These are phyloP conservation scores for Pestalotiopsis sp. DNA, from an alignment of 2,329 filamentous ascomycete genomes.

Conservation along the genomic window DNA sequence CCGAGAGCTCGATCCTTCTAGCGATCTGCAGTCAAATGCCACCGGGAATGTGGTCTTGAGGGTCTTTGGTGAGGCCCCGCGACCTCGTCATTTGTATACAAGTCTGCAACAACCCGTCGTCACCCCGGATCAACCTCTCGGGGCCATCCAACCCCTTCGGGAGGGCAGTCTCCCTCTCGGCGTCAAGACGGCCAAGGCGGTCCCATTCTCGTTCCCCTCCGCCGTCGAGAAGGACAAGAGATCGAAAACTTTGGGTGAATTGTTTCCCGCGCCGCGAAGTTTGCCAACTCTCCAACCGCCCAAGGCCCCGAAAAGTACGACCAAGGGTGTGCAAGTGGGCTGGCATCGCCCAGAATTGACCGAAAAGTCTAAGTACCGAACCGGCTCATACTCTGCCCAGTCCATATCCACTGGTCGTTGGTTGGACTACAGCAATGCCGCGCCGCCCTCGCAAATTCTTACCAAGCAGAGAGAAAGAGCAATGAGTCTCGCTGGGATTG, in stretches of 20 bases:
- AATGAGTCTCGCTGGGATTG: conserved; percentile 63
- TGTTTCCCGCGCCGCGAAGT: conserved; percentile 70
- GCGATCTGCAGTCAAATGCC: conserved; percentile 39
- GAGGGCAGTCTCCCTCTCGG: conserved; percentile 74
- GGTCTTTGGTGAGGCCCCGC: conserved; percentile 73
- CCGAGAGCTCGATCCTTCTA: conserved; percentile 39
- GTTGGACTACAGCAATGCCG: conserved; percentile 69
- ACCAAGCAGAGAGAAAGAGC: conserved; percentile 73
- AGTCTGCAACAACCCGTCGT: conserved; percentile 67
- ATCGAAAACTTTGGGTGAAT: conserved; percentile 68
- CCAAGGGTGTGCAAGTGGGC: conserved; percentile 61
- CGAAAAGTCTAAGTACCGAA: conserved; percentile 56
- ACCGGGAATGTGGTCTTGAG: conserved; percentile 68
- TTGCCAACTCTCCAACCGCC: conserved; percentile 70
- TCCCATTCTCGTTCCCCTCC: conserved; percentile 44
- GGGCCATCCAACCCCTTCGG: conserved; percentile 49
- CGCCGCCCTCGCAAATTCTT: conserved; percentile 54
- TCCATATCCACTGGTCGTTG: conserved; percentile 69
- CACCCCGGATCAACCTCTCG: conserved; percentile 24
- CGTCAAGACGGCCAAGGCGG: conserved; percentile 68
- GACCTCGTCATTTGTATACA: conserved; percentile 80
- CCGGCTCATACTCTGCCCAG: conserved; percentile 67
- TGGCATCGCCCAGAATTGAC: conserved; percentile 57
- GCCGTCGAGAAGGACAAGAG: conserved; percentile 52
- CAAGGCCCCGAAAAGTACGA: conserved; percentile 70